Percentiles rank a stretch among this genome's conserved stretches.
Evolutionary conservation across 2,329 filamentous ascomycete genomes (phyloP).

Genomic region (Myriosclerotinia curreyana): DNA sequence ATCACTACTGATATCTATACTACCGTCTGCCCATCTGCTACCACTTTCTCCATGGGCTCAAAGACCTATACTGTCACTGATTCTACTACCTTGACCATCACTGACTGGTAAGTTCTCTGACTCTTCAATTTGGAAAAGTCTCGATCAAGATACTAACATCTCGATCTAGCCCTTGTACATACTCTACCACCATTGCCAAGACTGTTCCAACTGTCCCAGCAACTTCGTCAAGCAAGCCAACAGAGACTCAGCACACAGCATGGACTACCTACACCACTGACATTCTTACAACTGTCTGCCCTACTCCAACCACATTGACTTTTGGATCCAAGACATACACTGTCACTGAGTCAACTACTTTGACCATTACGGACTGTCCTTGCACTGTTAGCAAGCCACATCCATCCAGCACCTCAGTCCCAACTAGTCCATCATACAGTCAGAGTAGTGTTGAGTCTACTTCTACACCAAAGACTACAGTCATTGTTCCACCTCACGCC

Average conservation of each 20-base stretch:
- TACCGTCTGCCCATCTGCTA: conserved; percentile 40
- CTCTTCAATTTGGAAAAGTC: neutral
- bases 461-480: conserved; percentile 21
- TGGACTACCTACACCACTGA: conserved; percentile 22
- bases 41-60: conserved; percentile 44
- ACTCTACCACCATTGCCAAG: conserved; percentile 17
- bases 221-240: conserved; percentile 3
- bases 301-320: conserved; percentile 42
- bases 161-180: conserved; percentile 18
- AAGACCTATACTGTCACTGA: conserved; percentile 58
- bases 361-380: conserved; percentile 49
- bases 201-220: conserved; percentile 3
- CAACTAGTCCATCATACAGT: conserved; percentile 7
- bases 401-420: conserved; percentile 6
- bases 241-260: conserved; percentile 17
- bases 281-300: conserved; percentile 21
- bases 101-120: conserved; percentile 39
- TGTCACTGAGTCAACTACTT: conserved; percentile 55
- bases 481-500: conserved; percentile 13
- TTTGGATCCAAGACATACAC: conserved; percentile 49
- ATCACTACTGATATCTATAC: conserved; percentile 42
- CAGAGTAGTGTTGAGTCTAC: conserved; percentile 11
- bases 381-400: conserved; percentile 39
- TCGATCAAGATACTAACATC: neutral
- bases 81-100: conserved; percentile 49